phyloP scores from a whole-genome alignment of 2,329 filamentous ascomycete species.

The Chaetomiaceae sp. region DNA sequence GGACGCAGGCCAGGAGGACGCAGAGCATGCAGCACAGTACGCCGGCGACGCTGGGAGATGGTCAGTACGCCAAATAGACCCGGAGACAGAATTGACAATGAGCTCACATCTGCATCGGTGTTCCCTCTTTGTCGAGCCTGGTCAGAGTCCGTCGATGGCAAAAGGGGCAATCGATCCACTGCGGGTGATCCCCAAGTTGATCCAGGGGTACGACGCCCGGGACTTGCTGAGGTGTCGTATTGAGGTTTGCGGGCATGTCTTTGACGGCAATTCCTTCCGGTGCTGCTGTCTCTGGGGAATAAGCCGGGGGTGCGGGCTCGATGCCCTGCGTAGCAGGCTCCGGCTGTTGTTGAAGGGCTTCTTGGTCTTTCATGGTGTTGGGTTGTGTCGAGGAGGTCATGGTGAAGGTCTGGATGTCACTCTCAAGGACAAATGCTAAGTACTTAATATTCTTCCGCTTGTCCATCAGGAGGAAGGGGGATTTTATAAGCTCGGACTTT shows the following conservation, averaged over 20 bases:
- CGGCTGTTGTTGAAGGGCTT: neutral
- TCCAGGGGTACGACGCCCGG: conserved; percentile 24
- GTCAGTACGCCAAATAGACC: no score
- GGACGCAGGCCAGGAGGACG: conserved; percentile 32
- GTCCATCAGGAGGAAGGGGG: no score
- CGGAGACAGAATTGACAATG: neutral
- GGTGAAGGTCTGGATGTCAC: no score
- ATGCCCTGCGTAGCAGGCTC: neutral
- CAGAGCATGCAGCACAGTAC: conserved; percentile 32
- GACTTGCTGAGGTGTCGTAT: neutral
- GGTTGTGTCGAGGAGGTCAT: no score
- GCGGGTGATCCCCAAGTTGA: conserved; percentile 25
- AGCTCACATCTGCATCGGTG: conserved; percentile 28
- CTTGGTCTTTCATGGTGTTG: no score
- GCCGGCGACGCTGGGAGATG: conserved; percentile 26
- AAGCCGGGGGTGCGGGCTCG: neutral
- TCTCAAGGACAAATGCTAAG: no score
- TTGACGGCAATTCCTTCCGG: no score
- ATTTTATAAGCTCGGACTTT: no score
- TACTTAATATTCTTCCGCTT: no score
- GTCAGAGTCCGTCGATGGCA: conserved; percentile 28
- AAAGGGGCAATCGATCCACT: conserved; percentile 33
- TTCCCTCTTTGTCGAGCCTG: conserved; percentile 24
- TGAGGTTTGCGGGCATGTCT: neutral
- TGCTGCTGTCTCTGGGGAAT: neutral